Base-by-base conservation (phyloP, 2,329 filamentous ascomycete genomes). In the Botrytis squamosa region DNA sequence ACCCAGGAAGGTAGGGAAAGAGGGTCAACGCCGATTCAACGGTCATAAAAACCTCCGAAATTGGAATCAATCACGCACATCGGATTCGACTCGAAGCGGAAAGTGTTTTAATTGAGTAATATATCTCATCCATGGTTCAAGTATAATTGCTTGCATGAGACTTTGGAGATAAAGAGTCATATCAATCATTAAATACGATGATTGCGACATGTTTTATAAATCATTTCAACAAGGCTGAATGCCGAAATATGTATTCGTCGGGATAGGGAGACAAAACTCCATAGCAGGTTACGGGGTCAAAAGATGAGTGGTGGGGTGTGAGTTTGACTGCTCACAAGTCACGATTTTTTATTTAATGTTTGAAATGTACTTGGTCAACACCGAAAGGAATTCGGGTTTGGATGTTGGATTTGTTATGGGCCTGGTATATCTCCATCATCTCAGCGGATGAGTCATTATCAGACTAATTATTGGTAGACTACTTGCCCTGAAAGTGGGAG, bases 151-250 rank as follows among this genome's bases (percentile, higher is more conserved):
- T 42, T 20, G 60, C 60, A 63, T 63, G 42, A 33, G 18, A 44
- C 7, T 16, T 8, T 44, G 18, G 36, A 63, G 60, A 63, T 63
- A 63, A 63, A 42, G 22, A 62, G 22, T 10, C 22, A n/a, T n/a
- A 62, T 63, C 60, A n/a, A n/a, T 40, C 38, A 63, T 42, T 42
- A 18, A 29, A 40, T 25, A 25, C 36, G 60, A 42, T n/a, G 38
- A 63, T 63, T 40, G 62, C 38, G 62, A 64, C 62, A 64, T 64
- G 38, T 29, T 40, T 64, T 42, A 18, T 64, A 10, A 10, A 64
- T 64, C 40, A 65, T 65, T 33, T 46, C 62, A 44, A 33, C 62
- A 65, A 65, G 62, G 62, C 40, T 65, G 62, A 65, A 18, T 65
- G n/a, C 62, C 62, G 16, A 46, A 65, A 22, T 29, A 29, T 57